Conservation (phyloP, 2,329 filamentous ascomycete species). For the Fusarium mangiferae region DNA sequence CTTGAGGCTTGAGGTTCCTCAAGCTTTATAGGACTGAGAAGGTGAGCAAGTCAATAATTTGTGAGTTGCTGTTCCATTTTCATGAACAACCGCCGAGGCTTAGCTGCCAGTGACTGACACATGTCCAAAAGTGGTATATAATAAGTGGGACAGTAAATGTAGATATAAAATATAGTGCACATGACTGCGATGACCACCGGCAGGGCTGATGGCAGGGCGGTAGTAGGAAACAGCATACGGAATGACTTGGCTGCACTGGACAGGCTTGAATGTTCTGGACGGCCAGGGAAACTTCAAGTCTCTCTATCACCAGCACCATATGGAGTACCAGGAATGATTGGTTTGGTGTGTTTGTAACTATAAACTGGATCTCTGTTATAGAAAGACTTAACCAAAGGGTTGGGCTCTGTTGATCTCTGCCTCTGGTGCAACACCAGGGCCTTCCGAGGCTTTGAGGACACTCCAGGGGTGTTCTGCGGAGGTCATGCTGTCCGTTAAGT, state of each 20-base stretch:
- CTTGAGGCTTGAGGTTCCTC: no score
- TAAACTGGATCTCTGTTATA: not conserved
- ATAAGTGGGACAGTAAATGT: not conserved
- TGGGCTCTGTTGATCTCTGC: not conserved
- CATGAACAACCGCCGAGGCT: not conserved
- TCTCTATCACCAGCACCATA: not conserved
- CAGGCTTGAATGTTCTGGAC: not conserved
- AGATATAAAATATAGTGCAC: not conserved
- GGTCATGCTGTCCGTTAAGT: not conserved
- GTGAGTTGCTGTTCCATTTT: not conserved
- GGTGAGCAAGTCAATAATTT: not conserved
- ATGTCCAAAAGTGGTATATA: not conserved
- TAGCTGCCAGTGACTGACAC: not conserved
- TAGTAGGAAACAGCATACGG: not conserved
- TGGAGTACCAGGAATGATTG: not conserved
- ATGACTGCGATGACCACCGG: not conserved
- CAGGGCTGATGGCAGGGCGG: not conserved
- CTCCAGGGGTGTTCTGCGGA: not conserved
- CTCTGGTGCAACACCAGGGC: not conserved
- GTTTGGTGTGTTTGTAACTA: not conserved
- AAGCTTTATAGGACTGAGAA: not conserved
- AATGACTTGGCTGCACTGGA: not conserved
- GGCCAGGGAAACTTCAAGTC: not conserved
- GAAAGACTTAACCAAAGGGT: rapidly evolving
- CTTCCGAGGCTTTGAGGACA: not conserved